Conservation (phyloP, 2,329 filamentous ascomycete genomes). For the Sclerotinia nivalis region DNA sequence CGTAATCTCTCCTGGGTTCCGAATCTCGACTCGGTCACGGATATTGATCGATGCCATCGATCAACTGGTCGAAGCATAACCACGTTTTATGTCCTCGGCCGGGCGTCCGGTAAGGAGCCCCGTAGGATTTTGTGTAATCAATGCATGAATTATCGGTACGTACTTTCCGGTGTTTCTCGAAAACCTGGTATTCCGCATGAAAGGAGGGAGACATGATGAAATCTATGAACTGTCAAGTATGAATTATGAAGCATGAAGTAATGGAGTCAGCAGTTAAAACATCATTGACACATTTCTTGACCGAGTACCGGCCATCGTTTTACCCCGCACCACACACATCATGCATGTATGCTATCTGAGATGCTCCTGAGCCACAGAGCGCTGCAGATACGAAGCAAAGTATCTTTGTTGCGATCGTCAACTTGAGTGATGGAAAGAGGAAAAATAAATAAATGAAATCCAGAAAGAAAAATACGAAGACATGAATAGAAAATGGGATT, state of each 20-base stretch:
- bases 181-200: neutral
- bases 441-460: neutral
- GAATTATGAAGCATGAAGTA: neutral
- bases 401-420: neutral
- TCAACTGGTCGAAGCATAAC: neutral
- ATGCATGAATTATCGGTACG: neutral
- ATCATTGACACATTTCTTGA: conserved; percentile 18
- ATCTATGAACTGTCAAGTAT: neutral
- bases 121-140: conserved; percentile 7
- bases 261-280: conserved; percentile 7
- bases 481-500: neutral
- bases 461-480: neutral
- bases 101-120: neutral
- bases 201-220: neutral
- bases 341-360: neutral
- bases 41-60: neutral
- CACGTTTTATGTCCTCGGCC: conserved; percentile 3
- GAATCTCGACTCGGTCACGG: neutral
- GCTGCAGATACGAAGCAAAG: neutral
- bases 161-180: neutral
- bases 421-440: neutral
- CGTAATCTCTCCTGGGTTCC: neutral
- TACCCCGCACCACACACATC: neutral
- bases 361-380: conserved; percentile 6
- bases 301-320: neutral